phyloP scores from a whole-genome alignment of 768 basidiomycete species.

The Trichaptum fuscoviolaceum region DNA sequence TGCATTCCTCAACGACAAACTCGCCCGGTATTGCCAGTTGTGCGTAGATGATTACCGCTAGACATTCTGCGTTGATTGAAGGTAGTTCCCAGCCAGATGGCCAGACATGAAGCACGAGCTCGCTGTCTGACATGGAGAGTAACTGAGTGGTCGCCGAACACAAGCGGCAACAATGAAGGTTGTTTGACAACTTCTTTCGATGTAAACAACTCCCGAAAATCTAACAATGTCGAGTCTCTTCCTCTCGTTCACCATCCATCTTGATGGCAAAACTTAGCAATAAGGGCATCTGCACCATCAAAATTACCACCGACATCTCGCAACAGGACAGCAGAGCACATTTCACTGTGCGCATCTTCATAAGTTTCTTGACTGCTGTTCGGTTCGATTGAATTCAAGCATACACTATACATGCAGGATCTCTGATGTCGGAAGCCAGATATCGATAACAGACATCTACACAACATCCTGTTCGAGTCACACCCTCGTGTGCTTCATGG shows the following conservation, averaged over 20 bases:
- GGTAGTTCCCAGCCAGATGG: conserved; percentile 59
- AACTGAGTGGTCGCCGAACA: neutral
- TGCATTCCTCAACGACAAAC: conserved; percentile 56
- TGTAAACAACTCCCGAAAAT: neutral
- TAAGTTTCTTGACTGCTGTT: too few species aligned
- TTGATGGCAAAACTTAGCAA: too few species aligned
- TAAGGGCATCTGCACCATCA: too few species aligned
- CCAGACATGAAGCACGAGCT: conserved; percentile 55
- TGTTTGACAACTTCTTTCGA: neutral
- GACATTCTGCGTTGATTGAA: conserved; percentile 62
- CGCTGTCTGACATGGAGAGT: neutral
- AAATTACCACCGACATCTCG: too few species aligned
- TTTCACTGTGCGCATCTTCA: neutral
- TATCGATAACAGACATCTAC: too few species aligned
- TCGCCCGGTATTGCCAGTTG: conserved; percentile 66
- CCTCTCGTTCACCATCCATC: too few species aligned
- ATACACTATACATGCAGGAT: too few species aligned
- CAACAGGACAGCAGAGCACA: too few species aligned
- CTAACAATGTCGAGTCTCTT: neutral
- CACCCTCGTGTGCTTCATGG: too few species aligned
- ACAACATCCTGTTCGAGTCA: too few species aligned
- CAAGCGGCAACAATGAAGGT: neutral
- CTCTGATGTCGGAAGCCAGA: too few species aligned
- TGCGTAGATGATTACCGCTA: conserved; percentile 62
- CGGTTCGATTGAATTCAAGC: too few species aligned